phyloP scores from a whole-genome alignment of 768 basidiomycete species.

The Tylopilus intermedius region DNA sequence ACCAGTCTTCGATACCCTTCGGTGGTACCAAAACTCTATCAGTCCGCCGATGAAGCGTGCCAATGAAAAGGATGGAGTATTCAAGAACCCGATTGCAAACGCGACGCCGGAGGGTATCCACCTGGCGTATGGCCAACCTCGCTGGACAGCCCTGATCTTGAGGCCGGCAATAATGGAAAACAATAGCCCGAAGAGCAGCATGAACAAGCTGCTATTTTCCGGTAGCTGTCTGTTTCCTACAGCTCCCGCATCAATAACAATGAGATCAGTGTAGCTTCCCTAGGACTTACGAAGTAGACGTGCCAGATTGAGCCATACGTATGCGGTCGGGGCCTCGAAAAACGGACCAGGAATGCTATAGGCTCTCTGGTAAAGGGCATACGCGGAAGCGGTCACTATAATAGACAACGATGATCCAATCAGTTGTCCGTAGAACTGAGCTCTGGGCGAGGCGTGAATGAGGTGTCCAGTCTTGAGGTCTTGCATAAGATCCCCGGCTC shows the following conservation, averaged over 20 bases:
- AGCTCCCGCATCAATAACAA: constrained; percentile 6
- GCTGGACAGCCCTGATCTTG: constrained; percentile 56
- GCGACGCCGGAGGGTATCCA: constrained; percentile 92
- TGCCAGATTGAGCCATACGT: constrained; percentile 84
- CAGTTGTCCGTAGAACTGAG: constrained; percentile 91
- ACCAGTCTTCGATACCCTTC: constrained; percentile 42
- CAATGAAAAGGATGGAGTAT: constrained; percentile 91
- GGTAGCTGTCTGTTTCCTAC: constrained; percentile 82
- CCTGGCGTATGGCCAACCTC: constrained; percentile 50
- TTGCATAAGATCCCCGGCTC: constrained; percentile 97
- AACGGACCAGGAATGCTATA: constrained; percentile 89
- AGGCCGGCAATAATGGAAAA: constrained; percentile 64
- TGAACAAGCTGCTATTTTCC: constrained; percentile 66
- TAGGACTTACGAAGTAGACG: constrained; percentile 61
- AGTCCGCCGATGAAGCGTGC: constrained; percentile 87
- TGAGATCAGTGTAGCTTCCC: too few species aligned
- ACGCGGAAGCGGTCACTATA: constrained; percentile 83
- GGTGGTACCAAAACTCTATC: constrained; percentile 67
- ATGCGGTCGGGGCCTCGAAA: constrained; percentile 95
- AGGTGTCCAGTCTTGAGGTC: constrained; percentile 96
- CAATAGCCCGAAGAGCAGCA: constrained; percentile 68
- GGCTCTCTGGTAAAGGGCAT: constrained; percentile 78
- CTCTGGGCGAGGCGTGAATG: constrained; percentile 84
- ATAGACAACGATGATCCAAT: constrained; percentile 88
- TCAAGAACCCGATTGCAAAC: constrained; percentile 93